phyloP scores from a whole-genome alignment of 805 yeast species.

The Zygoascus ofunaensis region DNA sequence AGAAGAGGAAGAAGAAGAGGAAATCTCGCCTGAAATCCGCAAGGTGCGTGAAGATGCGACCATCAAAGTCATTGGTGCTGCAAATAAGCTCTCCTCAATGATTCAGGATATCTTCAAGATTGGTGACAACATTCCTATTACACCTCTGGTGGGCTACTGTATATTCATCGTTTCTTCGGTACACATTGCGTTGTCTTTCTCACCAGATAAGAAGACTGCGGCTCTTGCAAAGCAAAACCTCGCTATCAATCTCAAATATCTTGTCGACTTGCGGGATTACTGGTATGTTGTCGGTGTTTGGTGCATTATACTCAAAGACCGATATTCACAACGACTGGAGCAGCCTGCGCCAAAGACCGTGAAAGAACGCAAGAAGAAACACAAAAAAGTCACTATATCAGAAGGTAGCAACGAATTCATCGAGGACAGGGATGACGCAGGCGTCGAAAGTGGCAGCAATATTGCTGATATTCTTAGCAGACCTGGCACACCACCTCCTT shows the following conservation, averaged over 20 bases:
- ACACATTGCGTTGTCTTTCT: conserved; percentile 28
- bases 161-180: conserved; percentile 28
- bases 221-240: conserved; percentile 26
- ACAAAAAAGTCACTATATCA: neutral
- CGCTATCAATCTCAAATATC: conserved; percentile 24
- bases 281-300: conserved; percentile 30
- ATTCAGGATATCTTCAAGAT: conserved; percentile 23
- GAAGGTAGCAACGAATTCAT: neutral
- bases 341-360: neutral
- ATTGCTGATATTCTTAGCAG: conserved; percentile 5
- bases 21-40: conserved; percentile 7
- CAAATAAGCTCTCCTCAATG: conserved; percentile 25
- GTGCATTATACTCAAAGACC: conserved; percentile 28
- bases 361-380: neutral
- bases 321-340: conserved; percentile 14
- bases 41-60: conserved; percentile 23
- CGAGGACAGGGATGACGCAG: neutral
- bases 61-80: conserved; percentile 25
- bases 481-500: conserved; percentile 12
- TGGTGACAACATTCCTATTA: conserved; percentile 24
- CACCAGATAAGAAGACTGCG: conserved; percentile 22
- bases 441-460: neutral
- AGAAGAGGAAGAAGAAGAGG: conserved; percentile 24
- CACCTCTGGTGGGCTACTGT: conserved; percentile 30
- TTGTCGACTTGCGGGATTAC: conserved; percentile 26